Evolutionary conservation across 345 rosid genomes (phyloP), one percentile per base, ranked within the genome.

Genomic region (Raphanus sativus): DNA sequence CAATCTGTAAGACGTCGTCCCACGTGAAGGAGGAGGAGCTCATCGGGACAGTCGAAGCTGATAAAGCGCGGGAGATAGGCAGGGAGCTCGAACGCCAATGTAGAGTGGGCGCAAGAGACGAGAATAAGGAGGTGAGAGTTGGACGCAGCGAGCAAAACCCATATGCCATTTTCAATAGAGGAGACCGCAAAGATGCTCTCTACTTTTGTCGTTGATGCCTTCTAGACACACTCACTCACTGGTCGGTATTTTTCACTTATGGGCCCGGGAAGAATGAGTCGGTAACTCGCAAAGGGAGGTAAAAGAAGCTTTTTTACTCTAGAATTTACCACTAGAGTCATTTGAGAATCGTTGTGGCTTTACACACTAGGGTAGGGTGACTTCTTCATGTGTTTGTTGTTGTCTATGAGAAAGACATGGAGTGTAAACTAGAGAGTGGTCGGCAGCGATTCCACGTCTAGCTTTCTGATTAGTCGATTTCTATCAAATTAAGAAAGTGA

Each of bases 1-100:
- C 87, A 64, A 68, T 77, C 72, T 71, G 74, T 61, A 76, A 52
- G 68, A 85, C 91, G 81, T 91, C 90, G 81, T 89, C 86, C 97
- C 96, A 94, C 5, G 93, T 84, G 88, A 91, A 88, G 71, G 76
- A n/a, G 45, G 64, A 42, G 45, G 66, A 42, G 54, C 73, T 54
- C 25, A 77, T 8, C 33, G 77, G 25, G 73, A 28, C 50, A 36
- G 63, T 32, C 21, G 81, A 30, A 67, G 81, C 64, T 8, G 85
- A 73, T 30, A 73, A 38, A 52, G 83, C 77, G 76, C 79, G 77
- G 54, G 63, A 54, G 69, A 66, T 4, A 26, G 64, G 67, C 11
- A 58, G 62, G 7, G 40, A 71, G 16, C 24, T 70, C 17, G 66
- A 40, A 36, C 76, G 73, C 77, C 65, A 70, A 12, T 25, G 64